Evolutionary conservation across 495 filamentous ascomycete genomes (phyloP), one percentile per base, ranked within the genome.

Genomic region (Chaetomium cochliodes): DNA sequence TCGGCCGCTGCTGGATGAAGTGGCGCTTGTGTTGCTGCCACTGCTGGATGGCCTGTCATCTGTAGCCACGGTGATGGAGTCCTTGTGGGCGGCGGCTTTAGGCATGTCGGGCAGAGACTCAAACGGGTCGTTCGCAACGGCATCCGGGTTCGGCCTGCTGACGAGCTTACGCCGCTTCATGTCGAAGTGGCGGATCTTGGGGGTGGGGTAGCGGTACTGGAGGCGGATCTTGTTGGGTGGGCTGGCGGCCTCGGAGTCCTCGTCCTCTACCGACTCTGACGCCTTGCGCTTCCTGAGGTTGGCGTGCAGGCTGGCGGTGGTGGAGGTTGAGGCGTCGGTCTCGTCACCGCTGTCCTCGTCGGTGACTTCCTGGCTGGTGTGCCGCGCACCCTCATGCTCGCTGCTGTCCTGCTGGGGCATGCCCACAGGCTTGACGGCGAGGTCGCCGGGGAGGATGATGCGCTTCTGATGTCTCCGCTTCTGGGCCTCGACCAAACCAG

Each of bases 201-300:
- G 60, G 16, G 63, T 28, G 2, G 67, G 67, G 33, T 64, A 58
- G 16, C 42, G 28, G 61, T 67, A 63, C 9, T 71, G 66, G 20
- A 68, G 49, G 16, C 70, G 67, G 60, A 68, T 58, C 28, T 72
- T 72, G 55, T 66, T 65, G 30, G 68, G 62, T 2, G 63, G 67
- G 28, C 54, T 44, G 28, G n/a, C 22, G 6, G 50, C 37, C 2
- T 62, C 54, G 5, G 55, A 33, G 37, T 47, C 54, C 0, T 52
- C 47, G 51, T n/a, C 39, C 20, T 55, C 28, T 3, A 25, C 51
- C 3, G 46, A 16, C 7, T 30, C 64, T 0, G 23, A 28, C 5
- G 67, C 60, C 62, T 72, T 72, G 26, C 71, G 72, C 67, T 74
- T 74, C 39, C 37, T 61, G 22, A 42, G 23, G 16, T 68, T 67